A percentile compares a stretch with the other conserved stretches of the same genome.
These are phyloP conservation scores for Pythium sp. DNA, from an alignment of 352 stramenopile genomes.

Conservation along the genomic window DNA sequence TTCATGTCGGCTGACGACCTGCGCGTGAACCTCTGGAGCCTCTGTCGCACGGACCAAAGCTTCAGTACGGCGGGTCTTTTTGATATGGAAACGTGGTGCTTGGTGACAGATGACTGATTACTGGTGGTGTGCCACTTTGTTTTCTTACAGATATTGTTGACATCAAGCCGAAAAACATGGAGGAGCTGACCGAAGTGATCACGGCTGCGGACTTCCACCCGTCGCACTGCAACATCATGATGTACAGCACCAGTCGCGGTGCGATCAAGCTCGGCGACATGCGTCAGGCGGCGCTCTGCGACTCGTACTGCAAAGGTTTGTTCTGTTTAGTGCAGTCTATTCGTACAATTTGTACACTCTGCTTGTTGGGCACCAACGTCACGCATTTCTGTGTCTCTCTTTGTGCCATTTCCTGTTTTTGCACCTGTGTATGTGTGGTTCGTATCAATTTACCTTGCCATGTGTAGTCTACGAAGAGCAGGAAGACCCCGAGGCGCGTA, in stretches of 20 bases:
- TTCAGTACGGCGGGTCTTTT: conserved; percentile 66
- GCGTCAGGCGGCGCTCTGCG: conserved; percentile 86
- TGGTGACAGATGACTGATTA: background rate
- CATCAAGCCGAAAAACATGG: conserved; percentile 97
- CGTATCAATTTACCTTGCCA: background rate
- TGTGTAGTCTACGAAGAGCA: conserved; percentile 74
- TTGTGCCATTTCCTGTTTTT: background rate
- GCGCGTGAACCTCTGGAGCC: conserved; percentile 95
- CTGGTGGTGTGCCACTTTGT: background rate
- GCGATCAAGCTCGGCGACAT: conserved; percentile 93
- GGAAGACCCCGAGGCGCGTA: conserved; percentile 77
- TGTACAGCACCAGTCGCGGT: conserved; percentile 93
- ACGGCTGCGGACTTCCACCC: conserved; percentile 94
- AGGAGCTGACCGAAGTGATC: conserved; percentile 97
- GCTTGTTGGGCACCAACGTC: background rate
- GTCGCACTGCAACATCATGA: conserved; percentile 92
- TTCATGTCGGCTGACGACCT: conserved; percentile 96
- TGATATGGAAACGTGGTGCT: background rate
- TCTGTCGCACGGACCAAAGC: conserved; percentile 87
- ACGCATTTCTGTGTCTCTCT: background rate
- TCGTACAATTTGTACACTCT: background rate
- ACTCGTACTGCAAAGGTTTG: conserved; percentile 73
- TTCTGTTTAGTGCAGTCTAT: too few species aligned
- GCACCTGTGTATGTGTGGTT: background rate
- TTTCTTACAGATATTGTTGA: conserved; percentile 92